A percentile compares a stretch with the other conserved stretches of the same genome.
Conservation (phyloP, 2,329 filamentous ascomycete species). For the Pseudonectria foliicola region DNA sequence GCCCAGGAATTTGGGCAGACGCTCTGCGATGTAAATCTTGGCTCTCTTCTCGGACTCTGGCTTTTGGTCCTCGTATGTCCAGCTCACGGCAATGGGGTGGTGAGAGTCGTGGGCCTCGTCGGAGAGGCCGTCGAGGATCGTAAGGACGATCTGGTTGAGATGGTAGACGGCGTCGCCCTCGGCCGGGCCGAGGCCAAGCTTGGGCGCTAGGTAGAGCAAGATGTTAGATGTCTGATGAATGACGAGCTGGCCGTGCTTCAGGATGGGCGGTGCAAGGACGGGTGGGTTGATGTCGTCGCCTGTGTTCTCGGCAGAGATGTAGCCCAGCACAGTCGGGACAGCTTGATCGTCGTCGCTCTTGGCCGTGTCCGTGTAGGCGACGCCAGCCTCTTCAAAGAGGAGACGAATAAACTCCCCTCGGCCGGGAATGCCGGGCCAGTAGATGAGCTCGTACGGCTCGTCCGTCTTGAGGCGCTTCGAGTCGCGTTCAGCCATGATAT, state of each 20-base stretch:
- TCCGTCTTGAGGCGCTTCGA: conserved; percentile 25
- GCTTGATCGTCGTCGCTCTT: conserved; percentile 39
- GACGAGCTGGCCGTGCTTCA: conserved; percentile 53
- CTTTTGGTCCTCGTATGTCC: conserved; percentile 73
- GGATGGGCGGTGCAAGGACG: conserved; percentile 57
- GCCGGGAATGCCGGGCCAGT: conserved; percentile 66
- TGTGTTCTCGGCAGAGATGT: conserved; percentile 36
- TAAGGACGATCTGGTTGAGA: conserved; percentile 58
- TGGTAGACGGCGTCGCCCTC: conserved; percentile 41
- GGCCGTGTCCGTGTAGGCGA: conserved; percentile 53
- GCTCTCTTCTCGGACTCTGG: conserved; percentile 53
- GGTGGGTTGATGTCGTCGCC: conserved; percentile 56
- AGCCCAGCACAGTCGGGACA: conserved; percentile 40
- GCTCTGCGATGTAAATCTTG: conserved; percentile 48
- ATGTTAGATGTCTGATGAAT: conserved; percentile 69
- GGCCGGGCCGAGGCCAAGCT: conserved; percentile 47
- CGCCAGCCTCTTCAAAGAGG: conserved; percentile 60
- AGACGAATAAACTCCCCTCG: conserved; percentile 70
- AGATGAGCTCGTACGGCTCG: conserved; percentile 57
- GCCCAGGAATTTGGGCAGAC: conserved; percentile 64
- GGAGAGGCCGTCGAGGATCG: conserved; percentile 62
- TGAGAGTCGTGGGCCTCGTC: conserved; percentile 71
- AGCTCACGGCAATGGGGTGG: conserved; percentile 54
- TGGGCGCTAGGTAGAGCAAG: conserved; percentile 59
- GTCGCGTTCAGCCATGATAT: conserved; percentile 15